phyloP scores from a whole-genome alignment of 2,329 filamentous ascomycete genomes.

The Madurella mycetomatis region DNA sequence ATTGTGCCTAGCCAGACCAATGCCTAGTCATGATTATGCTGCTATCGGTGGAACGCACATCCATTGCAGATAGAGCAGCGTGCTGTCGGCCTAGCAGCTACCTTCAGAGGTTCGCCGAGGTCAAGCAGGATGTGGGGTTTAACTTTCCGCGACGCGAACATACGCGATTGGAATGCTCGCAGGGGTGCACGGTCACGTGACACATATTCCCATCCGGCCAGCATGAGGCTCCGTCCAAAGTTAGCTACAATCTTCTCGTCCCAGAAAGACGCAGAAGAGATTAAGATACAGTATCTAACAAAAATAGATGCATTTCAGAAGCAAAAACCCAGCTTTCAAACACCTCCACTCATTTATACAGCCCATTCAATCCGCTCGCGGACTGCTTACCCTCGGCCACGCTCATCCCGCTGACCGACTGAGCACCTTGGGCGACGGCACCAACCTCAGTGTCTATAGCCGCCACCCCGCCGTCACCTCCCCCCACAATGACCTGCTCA shows the following conservation, averaged over 20 bases:
- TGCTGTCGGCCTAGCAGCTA: background rate
- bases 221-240: too few species aligned
- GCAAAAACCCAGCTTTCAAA: background rate
- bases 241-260: too few species aligned
- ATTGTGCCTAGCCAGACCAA: too few species aligned
- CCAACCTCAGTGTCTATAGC: background rate
- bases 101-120: background rate
- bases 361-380: constrained; percentile 15
- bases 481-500: constrained; percentile 68
- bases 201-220: background rate
- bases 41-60: too few species aligned
- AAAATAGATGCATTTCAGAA: background rate
- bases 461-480: constrained; percentile 42
- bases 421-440: constrained; percentile 14
- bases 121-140: background rate
- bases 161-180: background rate
- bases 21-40: too few species aligned
- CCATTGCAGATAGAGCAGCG: background rate
- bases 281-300: background rate
- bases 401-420: constrained; percentile 15
- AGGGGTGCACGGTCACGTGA: constrained; percentile 7
- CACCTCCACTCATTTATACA: constrained; percentile 8
- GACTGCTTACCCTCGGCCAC: constrained; percentile 23
- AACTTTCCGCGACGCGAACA: constrained; percentile 2
- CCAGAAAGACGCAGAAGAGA: background rate